Evolutionary conservation across 805 yeast genomes (phyloP).

Genomic region (Priceomyces haplophilus): DNA sequence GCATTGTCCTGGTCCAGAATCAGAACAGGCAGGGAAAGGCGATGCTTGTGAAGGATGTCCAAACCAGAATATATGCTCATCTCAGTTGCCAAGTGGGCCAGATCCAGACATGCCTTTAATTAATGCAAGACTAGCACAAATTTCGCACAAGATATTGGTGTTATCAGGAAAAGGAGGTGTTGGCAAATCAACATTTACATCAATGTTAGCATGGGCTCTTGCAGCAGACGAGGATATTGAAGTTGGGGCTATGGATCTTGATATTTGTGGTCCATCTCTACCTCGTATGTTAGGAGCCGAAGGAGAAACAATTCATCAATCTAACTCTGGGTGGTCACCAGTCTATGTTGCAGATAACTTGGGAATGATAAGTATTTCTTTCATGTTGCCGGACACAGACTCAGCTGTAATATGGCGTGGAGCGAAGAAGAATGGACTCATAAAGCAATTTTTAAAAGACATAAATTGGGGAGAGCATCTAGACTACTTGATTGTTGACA

Average conservation of each 20-base stretch:
- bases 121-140: conserved; percentile 58
- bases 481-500: conserved; percentile 87
- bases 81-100: conserved; percentile 83
- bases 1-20: conserved; percentile 98
- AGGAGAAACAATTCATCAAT: conserved; percentile 81
- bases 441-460: conserved; percentile 89
- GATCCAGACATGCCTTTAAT: conserved; percentile 88
- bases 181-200: conserved; percentile 93
- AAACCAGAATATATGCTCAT: conserved; percentile 83
- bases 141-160: conserved; percentile 75
- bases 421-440: conserved; percentile 88
- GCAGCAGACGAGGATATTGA: conserved; percentile 77
- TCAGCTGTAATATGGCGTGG: conserved; percentile 98
- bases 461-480: conserved; percentile 86
- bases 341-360: conserved; percentile 92
- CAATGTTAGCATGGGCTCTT: conserved; percentile 95
- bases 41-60: conserved; percentile 96
- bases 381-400: conserved; percentile 89
- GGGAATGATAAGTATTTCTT: conserved; percentile 93
- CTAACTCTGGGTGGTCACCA: conserved; percentile 94
- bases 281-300: conserved; percentile 93
- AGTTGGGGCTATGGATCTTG: conserved; percentile 95
- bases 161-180: conserved; percentile 92
- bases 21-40: conserved; percentile 88
- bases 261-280: conserved; percentile 95